These are phyloP conservation scores for Physcomitrellopsis africana DNA, from an alignment of 225 moss, liverwort and hornwort species.

Conservation along the genomic window DNA sequence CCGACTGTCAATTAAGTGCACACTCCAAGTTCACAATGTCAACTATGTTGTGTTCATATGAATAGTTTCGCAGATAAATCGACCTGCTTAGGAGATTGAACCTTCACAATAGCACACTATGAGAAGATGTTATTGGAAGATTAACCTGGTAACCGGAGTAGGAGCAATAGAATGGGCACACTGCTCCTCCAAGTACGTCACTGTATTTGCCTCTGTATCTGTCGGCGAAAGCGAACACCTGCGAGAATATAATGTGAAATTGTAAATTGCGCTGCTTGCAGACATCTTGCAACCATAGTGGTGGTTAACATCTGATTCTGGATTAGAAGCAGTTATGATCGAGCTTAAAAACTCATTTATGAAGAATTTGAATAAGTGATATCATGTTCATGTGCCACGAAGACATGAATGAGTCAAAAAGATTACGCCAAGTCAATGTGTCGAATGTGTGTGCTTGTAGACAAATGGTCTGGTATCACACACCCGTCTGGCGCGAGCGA, in stretches of 20 bases:
- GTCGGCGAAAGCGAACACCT: slow-evolving; percentile 79
- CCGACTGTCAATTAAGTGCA: background rate
- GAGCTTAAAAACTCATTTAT: background rate
- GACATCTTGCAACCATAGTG: background rate
- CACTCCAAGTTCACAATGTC: background rate
- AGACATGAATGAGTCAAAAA: no score
- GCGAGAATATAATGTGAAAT: slow-evolving; percentile 6
- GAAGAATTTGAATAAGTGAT: background rate
- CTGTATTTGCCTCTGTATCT: slow-evolving; percentile 74
- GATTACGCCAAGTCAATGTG: no score
- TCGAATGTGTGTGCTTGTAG: background rate
- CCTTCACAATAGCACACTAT: background rate
- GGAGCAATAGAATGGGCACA: slow-evolving; percentile 82
- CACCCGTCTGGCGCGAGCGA: slow-evolving; percentile 48
- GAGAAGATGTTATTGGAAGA: background rate
- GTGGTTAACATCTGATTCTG: no score
- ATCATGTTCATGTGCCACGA: background rate
- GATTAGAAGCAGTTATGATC: no score
- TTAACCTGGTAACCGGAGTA: slow-evolving; percentile 77
- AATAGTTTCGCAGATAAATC: background rate
- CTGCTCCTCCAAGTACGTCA: slow-evolving; percentile 51
- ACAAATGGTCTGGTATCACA: background rate
- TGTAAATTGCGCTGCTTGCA: background rate
- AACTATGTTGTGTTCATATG: background rate
- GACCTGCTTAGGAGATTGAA: background rate